Evolutionary conservation across 2,329 filamentous ascomycete species (phyloP), one percentile per base, ranked within the genome.

Genomic region (Epichloe gansuensis): DNA sequence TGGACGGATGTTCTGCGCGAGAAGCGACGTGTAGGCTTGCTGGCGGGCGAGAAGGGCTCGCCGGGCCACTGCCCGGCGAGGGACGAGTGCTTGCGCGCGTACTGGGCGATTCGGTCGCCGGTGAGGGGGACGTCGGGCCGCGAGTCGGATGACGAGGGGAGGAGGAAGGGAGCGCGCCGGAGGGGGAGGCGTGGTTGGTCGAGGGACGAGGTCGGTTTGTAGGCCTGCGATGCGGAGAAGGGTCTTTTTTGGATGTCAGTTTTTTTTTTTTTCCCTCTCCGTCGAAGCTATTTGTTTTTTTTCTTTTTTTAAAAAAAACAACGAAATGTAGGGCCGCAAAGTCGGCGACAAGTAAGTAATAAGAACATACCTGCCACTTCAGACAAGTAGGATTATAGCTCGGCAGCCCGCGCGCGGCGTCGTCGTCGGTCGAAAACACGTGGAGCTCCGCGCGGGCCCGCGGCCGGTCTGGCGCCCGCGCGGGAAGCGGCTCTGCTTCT

Each of bases 351-450:
- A 21, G 17, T 21, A 21, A 21, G 17, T 21, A 21, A 21, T 21
- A 7, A 13, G n/a, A 42, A 67, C 81, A 59, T 62, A 91, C 89
- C 86, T 97, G 93, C 90, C 90, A 97, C 74, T 91, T 95, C 63
- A 97, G 75, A 73, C 93, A 98, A 54, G 83, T 82, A 11, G 93
- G 93, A 66, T 97, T 97, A 71, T 86, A 95, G 58, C 88, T 94
- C 28, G 90, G 86, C 34, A 74, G 70, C 4, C 82, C 82, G 41
- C 64, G 64, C 52, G 68, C 66, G 37, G 82, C 85, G 61, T 81
- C 85, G n/a, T 76, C 71, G 1, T 80, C 72, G 13, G 77, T 80
- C 55, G 81, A 78, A 69, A 96, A 97, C 53, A 95, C 75, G 67
- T 90, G 90, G 8, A 98, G 74, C 9, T 80, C 76, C 56, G 78